Base-by-base conservation (phyloP, 1,139 yeast genomes). In the Hyphopichia wangnamkhiaoensis region DNA sequence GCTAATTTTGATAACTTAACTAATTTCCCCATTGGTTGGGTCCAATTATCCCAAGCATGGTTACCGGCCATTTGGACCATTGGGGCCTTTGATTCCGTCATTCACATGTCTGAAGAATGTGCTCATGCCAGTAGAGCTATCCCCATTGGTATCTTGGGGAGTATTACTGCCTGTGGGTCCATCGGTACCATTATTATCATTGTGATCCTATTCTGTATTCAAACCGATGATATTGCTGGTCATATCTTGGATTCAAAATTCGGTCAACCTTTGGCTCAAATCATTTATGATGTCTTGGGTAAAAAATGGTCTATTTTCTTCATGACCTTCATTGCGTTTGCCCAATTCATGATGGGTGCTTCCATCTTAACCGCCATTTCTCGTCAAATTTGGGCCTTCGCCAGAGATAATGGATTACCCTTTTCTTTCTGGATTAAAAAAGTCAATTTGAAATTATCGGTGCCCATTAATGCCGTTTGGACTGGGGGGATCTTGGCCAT, bases 401-500 rank as follows among this genome's bases (percentile, higher is more conserved):
- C 56, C 2, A 46, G 56, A 44, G 56, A 51, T 36, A 46, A 51
- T 34, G 56, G 56, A 5, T 42, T 51, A 29, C 56, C 54, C 10
- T 45, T 74, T 43, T 62, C 78, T 10, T 53, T 58, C 23, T 53
- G 65, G 55, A 64, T 79, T 46, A 75, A 76, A 49, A 72, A 63
- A 29, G 81, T 80, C 43, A 68, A 79, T 54, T 58, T 59, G 40
- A 68, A 55, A 46, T 58, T 74, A 18, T 67, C 70, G 9, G 80
- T 76, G n/a, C 85, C 86, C 17, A 54, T 77, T 37, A 66, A 78
- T 46, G 83, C 84, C 2, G 74, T 78, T 19, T 54, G 68, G 47
- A 71, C 71, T 43, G 76, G 75, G 14, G 75, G 79, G 25, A 40
- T 54, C 31, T 50, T 71, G 23, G 68, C 76, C 8, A 51, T 76